A percentile compares a stretch with the other conserved stretches of the same genome.
These are phyloP conservation scores for Lachnellula subtilissima DNA, from an alignment of 2,329 filamentous ascomycete genomes.

Conservation along the genomic window DNA sequence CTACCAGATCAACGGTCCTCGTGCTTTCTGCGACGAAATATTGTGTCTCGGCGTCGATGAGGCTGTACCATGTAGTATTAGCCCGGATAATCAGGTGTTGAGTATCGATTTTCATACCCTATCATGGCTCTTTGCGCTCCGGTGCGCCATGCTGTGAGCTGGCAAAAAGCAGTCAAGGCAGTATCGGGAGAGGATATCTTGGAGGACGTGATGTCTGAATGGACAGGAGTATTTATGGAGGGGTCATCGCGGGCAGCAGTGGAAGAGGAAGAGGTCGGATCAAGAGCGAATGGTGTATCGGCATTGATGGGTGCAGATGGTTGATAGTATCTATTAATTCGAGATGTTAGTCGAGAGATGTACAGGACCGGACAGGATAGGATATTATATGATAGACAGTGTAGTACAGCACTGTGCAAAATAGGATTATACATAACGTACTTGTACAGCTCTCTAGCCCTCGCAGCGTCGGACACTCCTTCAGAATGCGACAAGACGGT, in stretches of 20 bases:
- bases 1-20: constrained; percentile 35
- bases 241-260: constrained; percentile 1
- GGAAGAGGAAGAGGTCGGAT: not conserved
- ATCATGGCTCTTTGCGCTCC: constrained; percentile 45
- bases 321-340: constrained; percentile 27
- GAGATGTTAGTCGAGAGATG: constrained; percentile 2
- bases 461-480: constrained; percentile 27
- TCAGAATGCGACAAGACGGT: constrained; percentile 27
- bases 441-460: constrained; percentile 33
- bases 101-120: constrained; percentile 22
- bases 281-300: not conserved
- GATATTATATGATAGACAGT: not conserved
- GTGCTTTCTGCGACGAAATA: constrained; percentile 50
- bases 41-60: constrained; percentile 43
- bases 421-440: constrained; percentile 10
- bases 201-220: constrained; percentile 24
- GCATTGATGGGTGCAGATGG: constrained; percentile 14
- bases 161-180: constrained; percentile 42
- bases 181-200: constrained; percentile 38
- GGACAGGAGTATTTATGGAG: constrained; percentile 14
- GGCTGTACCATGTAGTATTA: constrained; percentile 23
- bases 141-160: constrained; percentile 46
- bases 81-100: not conserved
- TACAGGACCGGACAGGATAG: not conserved
- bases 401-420: not conserved